Evolutionary conservation across 1,284 basidiomycete genomes (phyloP).

Genomic region (Chiua sp.): DNA sequence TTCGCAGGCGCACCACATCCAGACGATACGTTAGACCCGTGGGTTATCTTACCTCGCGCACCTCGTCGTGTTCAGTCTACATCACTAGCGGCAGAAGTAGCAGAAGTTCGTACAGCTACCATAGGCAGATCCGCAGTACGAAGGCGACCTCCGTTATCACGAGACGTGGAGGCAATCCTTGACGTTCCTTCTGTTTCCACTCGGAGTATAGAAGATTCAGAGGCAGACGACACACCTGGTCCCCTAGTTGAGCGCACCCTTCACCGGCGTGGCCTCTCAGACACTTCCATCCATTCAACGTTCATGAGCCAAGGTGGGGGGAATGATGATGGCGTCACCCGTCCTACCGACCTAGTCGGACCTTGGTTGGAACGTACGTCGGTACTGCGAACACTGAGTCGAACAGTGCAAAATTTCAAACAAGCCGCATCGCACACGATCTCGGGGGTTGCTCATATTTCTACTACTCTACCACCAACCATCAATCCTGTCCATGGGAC

Average conservation of each 20-base stretch:
- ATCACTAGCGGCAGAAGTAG: conserved; percentile 27
- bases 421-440: conserved; percentile 40
- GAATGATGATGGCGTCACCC: conserved; percentile 19
- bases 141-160: conserved; percentile 52
- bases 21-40: conserved; percentile 53
- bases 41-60: conserved; percentile 65
- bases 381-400: conserved; percentile 37
- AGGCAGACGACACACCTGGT: conserved; percentile 43
- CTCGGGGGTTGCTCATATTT: conserved; percentile 23
- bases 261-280: conserved; percentile 81
- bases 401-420: conserved; percentile 40
- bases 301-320: conserved; percentile 59
- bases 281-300: conserved; percentile 89
- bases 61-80: conserved; percentile 43
- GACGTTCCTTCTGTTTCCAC: conserved; percentile 52
- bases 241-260: conserved; percentile 71
- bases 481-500: neutral
- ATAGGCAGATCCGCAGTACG: conserved; percentile 26
- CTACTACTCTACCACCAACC: conserved; percentile 5
- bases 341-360: conserved; percentile 5
- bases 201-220: conserved; percentile 34
- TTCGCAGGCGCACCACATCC: conserved; percentile 81
- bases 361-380: conserved; percentile 30
- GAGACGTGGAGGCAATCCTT: conserved; percentile 79
- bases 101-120: conserved; percentile 22